Conservation (phyloP, 2,329 filamentous ascomycete genomes). For the Fusarium torreyae region DNA sequence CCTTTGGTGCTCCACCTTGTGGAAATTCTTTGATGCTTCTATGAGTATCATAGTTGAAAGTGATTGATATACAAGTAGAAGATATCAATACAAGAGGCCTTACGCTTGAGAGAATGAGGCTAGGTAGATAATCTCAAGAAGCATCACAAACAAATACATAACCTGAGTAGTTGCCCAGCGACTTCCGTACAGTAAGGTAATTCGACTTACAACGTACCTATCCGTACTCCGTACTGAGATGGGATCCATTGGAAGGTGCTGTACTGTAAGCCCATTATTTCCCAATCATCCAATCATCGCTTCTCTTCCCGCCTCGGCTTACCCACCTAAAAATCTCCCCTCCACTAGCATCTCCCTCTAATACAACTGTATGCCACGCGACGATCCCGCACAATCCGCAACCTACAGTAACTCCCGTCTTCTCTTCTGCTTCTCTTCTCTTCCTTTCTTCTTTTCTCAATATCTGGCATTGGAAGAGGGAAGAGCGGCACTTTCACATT, state of each 20-base stretch:
- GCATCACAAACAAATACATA: too few species aligned
- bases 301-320: constrained; percentile 32
- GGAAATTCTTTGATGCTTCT: constrained; percentile 12
- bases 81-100: too few species aligned
- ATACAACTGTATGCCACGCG: constrained; percentile 34
- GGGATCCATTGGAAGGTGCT: background rate
- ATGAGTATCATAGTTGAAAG: background rate
- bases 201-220: too few species aligned
- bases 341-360: constrained; percentile 38
- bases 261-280: constrained; percentile 2
- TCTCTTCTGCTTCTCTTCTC: constrained; percentile 1
- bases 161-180: too few species aligned
- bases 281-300: constrained; percentile 22
- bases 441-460: constrained; percentile 5
- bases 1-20: constrained; percentile 19
- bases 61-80: too few species aligned
- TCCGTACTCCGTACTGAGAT: too few species aligned
- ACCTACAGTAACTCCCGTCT: background rate
- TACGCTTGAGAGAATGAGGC: background rate
- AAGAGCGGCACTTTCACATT: constrained; percentile 7
- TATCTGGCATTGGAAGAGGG: constrained; percentile 6
- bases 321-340: constrained; percentile 28
- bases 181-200: too few species aligned
- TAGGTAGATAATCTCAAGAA: too few species aligned
- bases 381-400: constrained; percentile 43